These are phyloP conservation scores for Ascocoryne sarcoides DNA, from an alignment of 2,329 filamentous ascomycete species.

Conservation along the genomic window DNA sequence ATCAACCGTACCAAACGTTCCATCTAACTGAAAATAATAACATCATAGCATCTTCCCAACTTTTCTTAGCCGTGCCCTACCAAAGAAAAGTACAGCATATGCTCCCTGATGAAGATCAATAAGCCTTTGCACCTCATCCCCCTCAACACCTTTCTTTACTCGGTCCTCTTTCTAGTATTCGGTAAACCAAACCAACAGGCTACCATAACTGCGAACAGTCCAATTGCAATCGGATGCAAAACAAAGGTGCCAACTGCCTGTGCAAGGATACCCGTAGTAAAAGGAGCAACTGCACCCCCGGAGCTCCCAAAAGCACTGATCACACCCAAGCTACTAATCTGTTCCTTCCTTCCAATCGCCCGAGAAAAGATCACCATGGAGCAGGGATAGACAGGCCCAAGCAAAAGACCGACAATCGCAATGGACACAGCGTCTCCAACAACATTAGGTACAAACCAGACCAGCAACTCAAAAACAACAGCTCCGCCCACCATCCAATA, in stretches of 20 bases:
- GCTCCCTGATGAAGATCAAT: background rate
- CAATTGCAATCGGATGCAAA: slow-evolving; percentile 51
- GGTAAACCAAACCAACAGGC: slow-evolving; percentile 56
- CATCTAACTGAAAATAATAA: slow-evolving; percentile 9
- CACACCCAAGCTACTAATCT: slow-evolving; percentile 55
- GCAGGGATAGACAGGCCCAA: slow-evolving; percentile 75
- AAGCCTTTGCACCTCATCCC: background rate
- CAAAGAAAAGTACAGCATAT: too few relatives aligned
- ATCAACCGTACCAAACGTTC: slow-evolving; percentile 14
- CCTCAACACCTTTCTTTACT: slow-evolving; percentile 32
- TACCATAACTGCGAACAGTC: slow-evolving; percentile 55
- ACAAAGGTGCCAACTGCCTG: slow-evolving; percentile 39
- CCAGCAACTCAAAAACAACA: slow-evolving; percentile 61
- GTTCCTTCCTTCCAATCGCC: slow-evolving; percentile 48
- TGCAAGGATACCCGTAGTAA: slow-evolving; percentile 39
- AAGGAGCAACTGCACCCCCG: slow-evolving; percentile 56
- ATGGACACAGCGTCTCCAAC: slow-evolving; percentile 60
- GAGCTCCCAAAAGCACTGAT: slow-evolving; percentile 62
- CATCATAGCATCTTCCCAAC: slow-evolving; percentile 18
- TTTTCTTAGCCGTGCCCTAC: background rate
- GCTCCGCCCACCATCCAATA: slow-evolving; percentile 52
- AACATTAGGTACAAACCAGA: slow-evolving; percentile 72
- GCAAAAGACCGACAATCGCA: slow-evolving; percentile 61
- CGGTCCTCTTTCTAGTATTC: slow-evolving; percentile 46
- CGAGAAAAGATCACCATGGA: slow-evolving; percentile 55